Base-by-base conservation (phyloP, 177 flowering plant genomes). In the Vitis hybrid region DNA sequence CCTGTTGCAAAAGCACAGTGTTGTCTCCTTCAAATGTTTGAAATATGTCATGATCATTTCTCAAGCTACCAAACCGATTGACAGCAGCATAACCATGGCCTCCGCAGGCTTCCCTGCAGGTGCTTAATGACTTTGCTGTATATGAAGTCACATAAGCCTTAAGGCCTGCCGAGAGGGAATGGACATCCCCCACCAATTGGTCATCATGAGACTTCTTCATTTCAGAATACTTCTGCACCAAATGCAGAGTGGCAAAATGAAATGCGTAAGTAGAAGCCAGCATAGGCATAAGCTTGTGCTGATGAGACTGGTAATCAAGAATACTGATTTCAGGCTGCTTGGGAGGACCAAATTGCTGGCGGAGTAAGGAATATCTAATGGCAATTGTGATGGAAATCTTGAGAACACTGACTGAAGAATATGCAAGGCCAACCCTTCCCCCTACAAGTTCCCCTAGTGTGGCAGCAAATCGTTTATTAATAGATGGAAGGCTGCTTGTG, bases 11-110 rank as follows among this genome's bases (percentile, higher is more conserved):
- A 69, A 95, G 97, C 67, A 95, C 98, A 11, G 98, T 95, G 81
- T 95, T 95, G 79, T 95, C 99, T 60, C 99, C 99, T 80, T 95
- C 99, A 80, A 95, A 95, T 52, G 99, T 95, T 85, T 93, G 97
- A 73, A 93, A 93, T 69, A 95, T 89, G 82, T 95, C 99, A 74
- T 95, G 98, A 77, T 95, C 99, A 78, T 93, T 93, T 78, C 98
- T 85, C 77, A 93, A 80, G 79, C 66, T 84, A 60, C 99, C 99
- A 81, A 95, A 93, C 35, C 94, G 81, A 60, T 95, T 95, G 2
- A 93, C 97, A 68, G 99, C 97, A 71, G 98, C 96, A 81, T 93
- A 95, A 2, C 99, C 99, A 80, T 92, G 98, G 51, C 99, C 99
- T 40, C 99, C 99, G 75, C 98, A 95, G 52, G 99, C 87, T 81